A percentile compares a stretch with the other conserved stretches of the same genome.
phyloP scores from a whole-genome alignment of 768 basidiomycete genomes.

The Cyclocybe cylindracea region DNA sequence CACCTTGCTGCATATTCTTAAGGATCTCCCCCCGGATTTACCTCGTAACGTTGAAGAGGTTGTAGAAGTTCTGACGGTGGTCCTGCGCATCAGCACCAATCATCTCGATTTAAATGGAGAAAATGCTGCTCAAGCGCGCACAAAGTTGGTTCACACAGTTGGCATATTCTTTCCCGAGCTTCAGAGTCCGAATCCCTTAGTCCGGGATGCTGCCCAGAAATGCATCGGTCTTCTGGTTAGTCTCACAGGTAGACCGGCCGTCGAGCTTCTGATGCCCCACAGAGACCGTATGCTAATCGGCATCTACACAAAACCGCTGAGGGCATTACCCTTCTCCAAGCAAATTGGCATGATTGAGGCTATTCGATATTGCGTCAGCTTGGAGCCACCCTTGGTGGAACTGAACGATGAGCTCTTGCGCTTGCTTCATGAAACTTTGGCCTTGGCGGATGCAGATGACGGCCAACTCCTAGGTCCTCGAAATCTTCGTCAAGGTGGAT shows the following conservation, averaged over 20 bases:
- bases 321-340: slow-evolving; percentile 91
- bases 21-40: slow-evolving; percentile 91
- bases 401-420: slow-evolving; percentile 91
- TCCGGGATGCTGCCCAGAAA: slow-evolving; percentile 81
- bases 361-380: slow-evolving; percentile 87
- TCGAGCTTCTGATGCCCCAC: slow-evolving; percentile 81
- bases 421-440: slow-evolving; percentile 90
- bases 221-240: slow-evolving; percentile 80
- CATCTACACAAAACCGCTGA: slow-evolving; percentile 95
- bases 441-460: slow-evolving; percentile 95
- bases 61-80: slow-evolving; percentile 68
- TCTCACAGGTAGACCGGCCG: slow-evolving; percentile 66
- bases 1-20: slow-evolving; percentile 86
- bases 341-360: slow-evolving; percentile 99
- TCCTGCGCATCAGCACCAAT: slow-evolving; percentile 62
- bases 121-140: slow-evolving; percentile 40
- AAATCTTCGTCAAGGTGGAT: slow-evolving; percentile 72
- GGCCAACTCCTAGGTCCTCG: slow-evolving; percentile 72
- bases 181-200: slow-evolving; percentile 81
- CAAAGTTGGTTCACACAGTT: slow-evolving; percentile 66
- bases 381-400: slow-evolving; percentile 89
- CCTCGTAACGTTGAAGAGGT: slow-evolving; percentile 82
- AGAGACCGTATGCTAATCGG: slow-evolving; percentile 86
- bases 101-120: slow-evolving; percentile 49
- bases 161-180: slow-evolving; percentile 89